A percentile compares a stretch with the other conserved stretches of the same genome.
Evolutionary conservation across 129 eudicot species (phyloP).

Genomic region (Lonicera japonica): DNA sequence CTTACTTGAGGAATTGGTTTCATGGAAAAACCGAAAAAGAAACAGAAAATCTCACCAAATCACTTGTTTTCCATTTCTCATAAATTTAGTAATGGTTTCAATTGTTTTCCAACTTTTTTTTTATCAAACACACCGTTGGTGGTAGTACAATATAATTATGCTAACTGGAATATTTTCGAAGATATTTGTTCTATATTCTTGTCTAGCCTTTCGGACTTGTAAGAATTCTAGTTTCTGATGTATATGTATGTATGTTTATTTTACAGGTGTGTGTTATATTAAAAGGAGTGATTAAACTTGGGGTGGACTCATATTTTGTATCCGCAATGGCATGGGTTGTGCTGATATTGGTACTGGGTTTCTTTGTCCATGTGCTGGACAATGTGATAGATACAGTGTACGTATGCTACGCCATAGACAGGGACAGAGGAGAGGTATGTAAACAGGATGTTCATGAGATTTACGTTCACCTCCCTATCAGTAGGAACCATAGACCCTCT

Average conservation of each 20-base stretch:
- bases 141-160: too few relatives aligned
- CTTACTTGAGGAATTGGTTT: background rate
- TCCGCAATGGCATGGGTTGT: conserved; percentile 55
- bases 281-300: conserved; percentile 42
- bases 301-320: conserved; percentile 59
- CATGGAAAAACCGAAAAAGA: too few relatives aligned
- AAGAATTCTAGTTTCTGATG: too few relatives aligned
- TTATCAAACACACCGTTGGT: too few relatives aligned
- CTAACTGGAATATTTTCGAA: too few relatives aligned
- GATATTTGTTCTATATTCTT: too few relatives aligned
- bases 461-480: conserved; percentile 79
- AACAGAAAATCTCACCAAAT: too few relatives aligned
- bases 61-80: too few relatives aligned
- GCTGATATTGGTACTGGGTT: conserved; percentile 54
- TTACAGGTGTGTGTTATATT: conserved; percentile 70
- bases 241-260: background rate
- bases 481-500: conserved; percentile 51
- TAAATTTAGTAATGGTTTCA: too few relatives aligned
- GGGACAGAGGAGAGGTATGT: conserved; percentile 80
- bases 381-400: conserved; percentile 84
- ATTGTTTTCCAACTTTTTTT: too few relatives aligned
- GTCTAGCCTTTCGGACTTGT: too few relatives aligned
- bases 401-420: conserved; percentile 83
- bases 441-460: conserved; percentile 87
- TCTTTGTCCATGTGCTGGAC: conserved; percentile 55